Conservation (phyloP, 345 rosid species). For the Bruguiera sexangula region DNA sequence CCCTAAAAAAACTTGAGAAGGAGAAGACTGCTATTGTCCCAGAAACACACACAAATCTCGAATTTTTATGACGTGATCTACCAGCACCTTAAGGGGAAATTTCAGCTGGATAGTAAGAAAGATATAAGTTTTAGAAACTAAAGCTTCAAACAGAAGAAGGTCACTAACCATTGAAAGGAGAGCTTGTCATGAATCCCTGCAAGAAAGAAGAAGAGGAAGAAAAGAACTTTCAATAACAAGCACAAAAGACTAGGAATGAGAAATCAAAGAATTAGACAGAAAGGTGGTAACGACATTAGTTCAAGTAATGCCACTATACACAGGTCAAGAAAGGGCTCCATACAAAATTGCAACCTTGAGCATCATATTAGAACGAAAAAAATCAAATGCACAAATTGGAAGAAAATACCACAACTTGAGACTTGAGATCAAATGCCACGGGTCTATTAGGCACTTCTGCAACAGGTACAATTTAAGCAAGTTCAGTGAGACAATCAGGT, state of each 20-base stretch:
- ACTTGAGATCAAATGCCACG: not conserved
- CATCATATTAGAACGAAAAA: not conserved
- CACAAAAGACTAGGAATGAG: not conserved
- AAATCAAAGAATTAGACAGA: not conserved
- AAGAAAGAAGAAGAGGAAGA: not conserved
- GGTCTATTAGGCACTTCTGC: conserved; percentile 11
- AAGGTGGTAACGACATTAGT: not conserved
- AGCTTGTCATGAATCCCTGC: conserved; percentile 3
- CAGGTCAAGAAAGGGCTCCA: not conserved
- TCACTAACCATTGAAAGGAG: conserved; percentile 11
- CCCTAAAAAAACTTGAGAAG: too few species aligned
- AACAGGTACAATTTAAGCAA: not conserved
- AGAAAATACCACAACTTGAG: conserved; percentile 8
- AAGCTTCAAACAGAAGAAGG: not conserved
- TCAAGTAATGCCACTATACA: too few species aligned
- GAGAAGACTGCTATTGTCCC: too few species aligned
- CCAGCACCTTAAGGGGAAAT: not conserved
- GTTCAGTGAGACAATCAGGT: not conserved
- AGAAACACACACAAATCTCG: too few species aligned
- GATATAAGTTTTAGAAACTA: not conserved
- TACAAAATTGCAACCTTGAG: not conserved
- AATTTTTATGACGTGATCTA: too few species aligned
- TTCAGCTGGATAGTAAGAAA: not conserved
- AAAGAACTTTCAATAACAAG: not conserved
- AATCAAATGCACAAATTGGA: not conserved